These are phyloP conservation scores for Oemleria cerasiformis DNA, from an alignment of 306 rosid species.

Conservation along the genomic window DNA sequence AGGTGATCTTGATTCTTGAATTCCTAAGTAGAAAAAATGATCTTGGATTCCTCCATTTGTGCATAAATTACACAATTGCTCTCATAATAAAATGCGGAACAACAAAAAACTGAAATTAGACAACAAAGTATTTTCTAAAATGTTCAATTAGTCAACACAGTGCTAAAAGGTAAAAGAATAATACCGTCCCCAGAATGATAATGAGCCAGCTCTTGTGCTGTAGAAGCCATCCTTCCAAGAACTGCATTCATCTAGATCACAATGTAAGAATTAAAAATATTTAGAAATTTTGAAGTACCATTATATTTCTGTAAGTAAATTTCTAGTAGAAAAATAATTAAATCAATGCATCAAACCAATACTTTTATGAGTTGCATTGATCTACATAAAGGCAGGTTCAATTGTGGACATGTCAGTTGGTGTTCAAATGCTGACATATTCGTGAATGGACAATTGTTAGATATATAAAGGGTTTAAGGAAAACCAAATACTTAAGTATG, in stretches of 20 bases:
- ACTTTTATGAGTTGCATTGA: neutral
- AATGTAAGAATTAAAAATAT: slow-evolving; percentile 17
- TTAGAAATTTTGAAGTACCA: slow-evolving; percentile 8
- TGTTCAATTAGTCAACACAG: neutral
- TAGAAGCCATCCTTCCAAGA: slow-evolving; percentile 86
- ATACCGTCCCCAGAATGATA: slow-evolving; percentile 97
- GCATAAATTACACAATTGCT: slow-evolving; percentile 6
- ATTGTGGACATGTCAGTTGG: neutral
- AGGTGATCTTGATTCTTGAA: slow-evolving; percentile 8
- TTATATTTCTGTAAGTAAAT: neutral
- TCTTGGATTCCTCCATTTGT: neutral
- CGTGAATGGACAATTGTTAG: too few relatives aligned
- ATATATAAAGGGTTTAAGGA: too few relatives aligned
- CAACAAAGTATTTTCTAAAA: neutral
- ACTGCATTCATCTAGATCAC: slow-evolving; percentile 80
- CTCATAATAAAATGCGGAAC: neutral
- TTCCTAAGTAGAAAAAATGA: neutral
- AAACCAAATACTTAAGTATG: too few relatives aligned
- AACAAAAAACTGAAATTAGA: slow-evolving; percentile 1
- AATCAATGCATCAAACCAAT: neutral
- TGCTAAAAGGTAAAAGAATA: neutral
- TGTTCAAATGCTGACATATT: neutral
- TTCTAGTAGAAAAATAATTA: neutral
- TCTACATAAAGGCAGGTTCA: neutral
- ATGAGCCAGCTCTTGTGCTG: slow-evolving; percentile 86